Evolutionary conservation across 2,329 filamentous ascomycete genomes (phyloP), one percentile per base, ranked within the genome.

Genomic region (Trichoderma koningii): DNA sequence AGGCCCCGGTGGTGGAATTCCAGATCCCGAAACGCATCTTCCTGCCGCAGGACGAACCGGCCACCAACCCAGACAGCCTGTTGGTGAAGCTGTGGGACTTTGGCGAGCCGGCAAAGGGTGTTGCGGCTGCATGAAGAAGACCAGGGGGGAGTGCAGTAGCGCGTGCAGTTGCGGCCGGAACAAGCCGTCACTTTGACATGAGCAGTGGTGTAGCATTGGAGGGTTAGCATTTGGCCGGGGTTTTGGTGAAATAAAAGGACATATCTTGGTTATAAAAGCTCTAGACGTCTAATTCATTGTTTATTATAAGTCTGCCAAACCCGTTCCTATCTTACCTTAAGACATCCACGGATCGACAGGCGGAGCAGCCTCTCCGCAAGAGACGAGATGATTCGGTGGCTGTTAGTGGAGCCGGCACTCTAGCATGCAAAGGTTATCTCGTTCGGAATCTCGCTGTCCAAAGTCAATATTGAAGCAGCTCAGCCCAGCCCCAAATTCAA

Each of bases 1-100:
- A 94, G 76, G 81, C 87, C 6, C 93, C 94, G 0, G 92, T 95
- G 14, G 87, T 98, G 57, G 95, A 98, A 76, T 97, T 91, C 76
- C 91, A 95, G 76, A 97, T 99, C 68, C 93, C 94, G 7, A 95
- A 95, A 80, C 87, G 83, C 70, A 89, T 97, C 47, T 90, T 96
- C 60, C 71, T 83, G 56, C 79, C 82, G 0, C 80, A 85, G 14
- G 83, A 86, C 34, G 73, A 75, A 10, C 76, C 75, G 12, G 78
- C 80, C 5, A 80, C 75, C 48, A 73, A 79, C 15, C 79, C 84
- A 63, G 83, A 89, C 70, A 84, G 78, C 66, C 74, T 89, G 41
- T 70, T 89, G 23, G 83, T 84, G 52, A 86, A 82, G 73, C 76
- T 89, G 30, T 89, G 87, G 86, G 81, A 85, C 66, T 89, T 89